phyloP scores from a whole-genome alignment of 2,329 filamentous ascomycete species.

The Parasarocladium wereldwijsianum region DNA sequence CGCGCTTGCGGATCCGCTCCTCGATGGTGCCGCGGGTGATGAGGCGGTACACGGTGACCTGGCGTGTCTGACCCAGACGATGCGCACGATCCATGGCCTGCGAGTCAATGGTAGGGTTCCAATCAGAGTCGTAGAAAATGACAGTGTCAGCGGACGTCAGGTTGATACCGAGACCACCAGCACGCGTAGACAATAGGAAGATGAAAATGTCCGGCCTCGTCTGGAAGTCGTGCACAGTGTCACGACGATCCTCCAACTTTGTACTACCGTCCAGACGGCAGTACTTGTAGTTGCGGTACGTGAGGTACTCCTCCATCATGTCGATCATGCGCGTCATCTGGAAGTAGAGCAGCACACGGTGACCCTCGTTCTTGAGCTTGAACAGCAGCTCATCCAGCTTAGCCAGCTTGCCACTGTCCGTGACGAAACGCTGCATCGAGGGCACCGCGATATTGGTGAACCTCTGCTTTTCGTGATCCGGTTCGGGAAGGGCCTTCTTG shows the following conservation, averaged over 20 bases:
- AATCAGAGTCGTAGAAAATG: conserved; percentile 99
- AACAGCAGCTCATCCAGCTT: conserved; percentile 78
- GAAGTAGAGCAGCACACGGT: conserved; percentile 95
- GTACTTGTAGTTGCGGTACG: conserved; percentile 98
- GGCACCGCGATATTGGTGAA: conserved; percentile 89
- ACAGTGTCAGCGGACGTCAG: conserved; percentile 92
- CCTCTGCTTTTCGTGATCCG: conserved; percentile 65
- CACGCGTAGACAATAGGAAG: conserved; percentile 88
- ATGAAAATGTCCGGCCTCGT: conserved; percentile 90
- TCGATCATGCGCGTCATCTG: conserved; percentile 99
- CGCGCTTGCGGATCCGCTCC: conserved; percentile 92
- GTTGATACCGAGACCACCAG: conserved; percentile 96
- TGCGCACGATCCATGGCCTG: conserved; percentile 99
- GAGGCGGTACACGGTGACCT: conserved; percentile 94
- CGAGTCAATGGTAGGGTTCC: conserved; percentile 97
- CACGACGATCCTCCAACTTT: conserved; percentile 89
- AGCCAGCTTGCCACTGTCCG: conserved; percentile 90
- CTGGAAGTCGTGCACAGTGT: conserved; percentile 95
- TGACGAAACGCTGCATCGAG: conserved; percentile 95
- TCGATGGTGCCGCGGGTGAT: conserved; percentile 96
- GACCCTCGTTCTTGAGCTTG: conserved; percentile 79
- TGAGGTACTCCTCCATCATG: conserved; percentile 96
- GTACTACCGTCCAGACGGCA: conserved; percentile 92
- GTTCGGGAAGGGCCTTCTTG: conserved; percentile 54
- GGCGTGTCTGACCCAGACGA: conserved; percentile 86